Evolutionary conservation across 2,329 filamentous ascomycete species (phyloP).

Genomic region (Spiromastix sp.): DNA sequence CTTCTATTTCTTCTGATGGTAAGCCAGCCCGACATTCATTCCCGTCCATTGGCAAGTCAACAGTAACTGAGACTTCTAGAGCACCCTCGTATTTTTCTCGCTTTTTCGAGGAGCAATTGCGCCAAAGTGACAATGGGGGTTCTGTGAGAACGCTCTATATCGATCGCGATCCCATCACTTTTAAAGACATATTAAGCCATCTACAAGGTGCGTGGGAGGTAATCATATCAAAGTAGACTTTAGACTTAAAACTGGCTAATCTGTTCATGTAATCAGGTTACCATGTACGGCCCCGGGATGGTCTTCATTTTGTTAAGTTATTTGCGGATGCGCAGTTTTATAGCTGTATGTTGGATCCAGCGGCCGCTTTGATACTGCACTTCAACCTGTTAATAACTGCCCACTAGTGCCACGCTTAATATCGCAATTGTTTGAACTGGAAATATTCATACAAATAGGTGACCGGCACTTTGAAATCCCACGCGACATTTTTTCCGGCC

Average conservation of each 20-base stretch:
- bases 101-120: constrained; percentile 79
- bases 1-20: constrained; percentile 64
- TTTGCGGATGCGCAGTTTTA: constrained; percentile 97
- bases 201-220: constrained; percentile 51
- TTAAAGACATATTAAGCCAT: constrained; percentile 80
- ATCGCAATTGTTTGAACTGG: constrained; percentile 81
- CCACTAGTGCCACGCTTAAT: constrained; percentile 72
- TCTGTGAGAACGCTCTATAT: constrained; percentile 79
- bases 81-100: constrained; percentile 94
- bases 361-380: neutral
- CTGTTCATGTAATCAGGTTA: constrained; percentile 46
- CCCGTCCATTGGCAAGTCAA: constrained; percentile 4
- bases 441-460: constrained; percentile 87
- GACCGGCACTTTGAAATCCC: constrained; percentile 81
- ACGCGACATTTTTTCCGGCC: constrained; percentile 71
- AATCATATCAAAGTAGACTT: neutral
- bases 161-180: constrained; percentile 82
- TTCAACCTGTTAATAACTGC: no score
- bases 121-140: constrained; percentile 47
- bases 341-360: constrained; percentile 47
- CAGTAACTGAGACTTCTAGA: constrained; percentile 45
- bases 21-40: constrained; percentile 20
- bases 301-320: constrained; percentile 78
- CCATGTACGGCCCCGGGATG: constrained; percentile 70
- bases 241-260: neutral